Conservation (phyloP, 306 rosid species). For the Cicer pinnatifidum region DNA sequence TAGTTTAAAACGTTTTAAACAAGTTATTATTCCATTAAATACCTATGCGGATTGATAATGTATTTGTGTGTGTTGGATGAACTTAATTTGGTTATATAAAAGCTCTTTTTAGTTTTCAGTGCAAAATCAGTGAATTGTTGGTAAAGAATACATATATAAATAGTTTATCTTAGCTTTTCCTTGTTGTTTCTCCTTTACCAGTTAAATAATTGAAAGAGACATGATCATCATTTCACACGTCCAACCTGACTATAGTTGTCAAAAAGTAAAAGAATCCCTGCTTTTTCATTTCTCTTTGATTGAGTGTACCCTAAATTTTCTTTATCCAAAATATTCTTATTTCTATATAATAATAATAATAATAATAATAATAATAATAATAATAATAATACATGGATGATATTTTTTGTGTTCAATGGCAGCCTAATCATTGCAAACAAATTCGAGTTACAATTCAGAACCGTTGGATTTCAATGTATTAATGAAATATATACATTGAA, state of each 20-base stretch:
- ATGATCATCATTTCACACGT: not conserved
- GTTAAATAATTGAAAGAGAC: slow-evolving; percentile 6
- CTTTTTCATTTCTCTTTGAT: not conserved
- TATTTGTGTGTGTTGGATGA: not conserved
- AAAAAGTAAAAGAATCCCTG: not conserved
- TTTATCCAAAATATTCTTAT: not conserved
- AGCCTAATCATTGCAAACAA: too few relatives aligned
- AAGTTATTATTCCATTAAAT: slow-evolving; percentile 40
- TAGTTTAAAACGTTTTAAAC: not conserved
- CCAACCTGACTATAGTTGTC: not conserved
- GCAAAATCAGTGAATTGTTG: slow-evolving; percentile 36
- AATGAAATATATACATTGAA: too few relatives aligned
- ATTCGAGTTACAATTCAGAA: too few relatives aligned
- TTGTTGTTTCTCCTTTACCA: slow-evolving; percentile 8
- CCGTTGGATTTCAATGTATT: too few relatives aligned
- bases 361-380: slow-evolving; percentile 2
- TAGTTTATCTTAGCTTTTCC: not conserved
- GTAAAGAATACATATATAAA: not conserved
- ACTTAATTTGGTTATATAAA: slow-evolving; percentile 1
- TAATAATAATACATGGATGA: slow-evolving; percentile 1
- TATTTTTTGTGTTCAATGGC: not conserved
- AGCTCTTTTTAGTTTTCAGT: not conserved
- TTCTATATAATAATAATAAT: not conserved
- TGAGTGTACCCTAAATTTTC: not conserved
- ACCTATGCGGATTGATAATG: not conserved